These are phyloP conservation scores for Penicillium soppii DNA, from an alignment of 495 filamentous ascomycete species.

Conservation along the genomic window DNA sequence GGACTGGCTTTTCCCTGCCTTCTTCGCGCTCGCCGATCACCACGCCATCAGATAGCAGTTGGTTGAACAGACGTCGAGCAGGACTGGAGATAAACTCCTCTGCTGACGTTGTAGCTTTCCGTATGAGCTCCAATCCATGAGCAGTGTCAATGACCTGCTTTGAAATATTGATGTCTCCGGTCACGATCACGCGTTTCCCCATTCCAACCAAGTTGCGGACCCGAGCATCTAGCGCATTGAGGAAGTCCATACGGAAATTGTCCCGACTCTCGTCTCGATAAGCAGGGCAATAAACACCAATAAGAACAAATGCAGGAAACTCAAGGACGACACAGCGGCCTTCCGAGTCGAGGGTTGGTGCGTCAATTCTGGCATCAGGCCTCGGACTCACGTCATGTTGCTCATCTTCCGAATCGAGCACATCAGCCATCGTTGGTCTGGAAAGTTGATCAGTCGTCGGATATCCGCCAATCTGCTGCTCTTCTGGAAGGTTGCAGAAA, in stretches of 20 bases:
- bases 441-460: slow-evolving; percentile 66
- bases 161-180: slow-evolving; percentile 89
- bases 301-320: slow-evolving; percentile 90
- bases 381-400: not conserved
- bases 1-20: slow-evolving; percentile 68
- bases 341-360: slow-evolving; percentile 78
- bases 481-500: slow-evolving; percentile 72
- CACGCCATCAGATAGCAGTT: slow-evolving; percentile 69
- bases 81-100: slow-evolving; percentile 73
- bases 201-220: slow-evolving; percentile 78
- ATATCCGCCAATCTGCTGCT: slow-evolving; percentile 92
- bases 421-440: slow-evolving; percentile 14
- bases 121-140: slow-evolving; percentile 63
- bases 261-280: slow-evolving; percentile 82
- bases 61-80: slow-evolving; percentile 81
- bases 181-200: slow-evolving; percentile 80
- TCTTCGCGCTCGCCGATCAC: slow-evolving; percentile 70
- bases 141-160: slow-evolving; percentile 73
- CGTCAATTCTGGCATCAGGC: slow-evolving; percentile 53
- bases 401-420: slow-evolving; percentile 3
- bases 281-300: slow-evolving; percentile 88
- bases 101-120: slow-evolving; percentile 63
- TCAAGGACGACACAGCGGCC: slow-evolving; percentile 91
- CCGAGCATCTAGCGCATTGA: slow-evolving; percentile 75
- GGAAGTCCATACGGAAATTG: slow-evolving; percentile 77